Conservation (phyloP, 208 protist species). For the Blastocrithidia nonstop region DNA sequence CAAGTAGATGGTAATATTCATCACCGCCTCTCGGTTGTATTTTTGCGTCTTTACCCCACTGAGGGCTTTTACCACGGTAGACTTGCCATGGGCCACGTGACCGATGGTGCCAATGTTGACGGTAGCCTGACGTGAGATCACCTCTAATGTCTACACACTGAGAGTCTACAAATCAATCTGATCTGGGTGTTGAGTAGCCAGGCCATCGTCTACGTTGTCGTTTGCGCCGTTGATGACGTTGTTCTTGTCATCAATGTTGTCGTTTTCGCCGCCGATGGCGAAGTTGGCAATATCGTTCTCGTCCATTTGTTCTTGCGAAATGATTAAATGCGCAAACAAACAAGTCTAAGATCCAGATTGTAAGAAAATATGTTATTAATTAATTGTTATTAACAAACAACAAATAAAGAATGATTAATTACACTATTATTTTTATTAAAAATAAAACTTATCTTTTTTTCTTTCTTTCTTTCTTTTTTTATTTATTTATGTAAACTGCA, state of each 20-base stretch:
- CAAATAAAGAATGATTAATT: no score
- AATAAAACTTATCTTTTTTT: conserved; percentile 4
- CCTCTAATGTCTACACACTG: conserved; percentile 89
- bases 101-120: conserved; percentile 99
- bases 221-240: conserved; percentile 33
- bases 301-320: no score
- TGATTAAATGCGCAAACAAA: no score
- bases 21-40: conserved; percentile 97
- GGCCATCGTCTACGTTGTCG: conserved; percentile 23
- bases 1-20: conserved; percentile 99
- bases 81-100: conserved; percentile 99
- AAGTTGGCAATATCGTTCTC: conserved; percentile 62
- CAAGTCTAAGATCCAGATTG: no score
- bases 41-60: conserved; percentile 98
- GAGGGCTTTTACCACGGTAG: conserved; percentile 98
- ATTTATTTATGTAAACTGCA: conserved; percentile 2
- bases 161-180: conserved; percentile 71
- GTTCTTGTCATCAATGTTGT: conserved; percentile 40
- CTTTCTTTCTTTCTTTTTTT: conserved; percentile 2
- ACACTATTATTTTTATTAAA: neutral
- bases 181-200: conserved; percentile 62
- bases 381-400: no score
- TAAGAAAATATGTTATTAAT: no score
- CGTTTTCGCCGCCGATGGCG: conserved; percentile 22
- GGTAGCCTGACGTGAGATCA: conserved; percentile 98